Conservation (phyloP, 805 yeast genomes). For the Sporopachydermia quercuum region DNA sequence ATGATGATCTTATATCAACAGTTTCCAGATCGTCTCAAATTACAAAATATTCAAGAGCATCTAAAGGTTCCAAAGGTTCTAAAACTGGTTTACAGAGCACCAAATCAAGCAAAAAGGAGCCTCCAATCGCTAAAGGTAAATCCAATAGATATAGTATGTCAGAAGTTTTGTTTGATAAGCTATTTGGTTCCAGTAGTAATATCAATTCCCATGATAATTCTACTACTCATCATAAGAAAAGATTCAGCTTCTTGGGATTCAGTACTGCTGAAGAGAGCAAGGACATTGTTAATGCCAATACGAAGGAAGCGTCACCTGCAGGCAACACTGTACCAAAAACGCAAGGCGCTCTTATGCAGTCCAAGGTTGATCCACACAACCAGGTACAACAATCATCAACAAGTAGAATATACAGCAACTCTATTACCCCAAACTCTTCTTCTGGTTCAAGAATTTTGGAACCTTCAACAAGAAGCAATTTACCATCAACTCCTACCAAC, state of each 20-base stretch:
- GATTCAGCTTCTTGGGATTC: constrained; percentile 28
- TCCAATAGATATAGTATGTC: constrained; percentile 17
- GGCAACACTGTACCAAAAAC: neutral
- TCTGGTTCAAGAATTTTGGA: constrained; percentile 1
- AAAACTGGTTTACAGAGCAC: too few species aligned
- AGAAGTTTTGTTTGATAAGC: constrained; percentile 15
- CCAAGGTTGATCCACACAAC: neutral
- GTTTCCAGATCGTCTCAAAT: too few species aligned
- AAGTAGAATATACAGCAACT: constrained; percentile 5
- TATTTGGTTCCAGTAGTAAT: constrained; percentile 11
- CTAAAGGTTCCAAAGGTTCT: too few species aligned
- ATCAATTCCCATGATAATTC: neutral
- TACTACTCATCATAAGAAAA: constrained; percentile 14
- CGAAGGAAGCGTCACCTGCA: constrained; percentile 2
- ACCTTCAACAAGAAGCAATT: neutral
- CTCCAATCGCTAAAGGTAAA: constrained; percentile 6
- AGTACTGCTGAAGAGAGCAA: constrained; percentile 15
- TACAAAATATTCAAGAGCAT: too few species aligned
- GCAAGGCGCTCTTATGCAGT: neutral
- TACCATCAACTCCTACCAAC: constrained; percentile 2
- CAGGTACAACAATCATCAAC: constrained; percentile 2
- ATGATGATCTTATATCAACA: too few species aligned
- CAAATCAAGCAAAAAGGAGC: neutral
- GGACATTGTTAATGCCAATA: constrained; percentile 9
- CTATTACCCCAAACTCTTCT: constrained; percentile 6